Percentiles rank a stretch among this genome's conserved stretches.
These are phyloP conservation scores for Penicillium nordicum DNA, from an alignment of 2,329 filamentous ascomycete species.

Conservation along the genomic window DNA sequence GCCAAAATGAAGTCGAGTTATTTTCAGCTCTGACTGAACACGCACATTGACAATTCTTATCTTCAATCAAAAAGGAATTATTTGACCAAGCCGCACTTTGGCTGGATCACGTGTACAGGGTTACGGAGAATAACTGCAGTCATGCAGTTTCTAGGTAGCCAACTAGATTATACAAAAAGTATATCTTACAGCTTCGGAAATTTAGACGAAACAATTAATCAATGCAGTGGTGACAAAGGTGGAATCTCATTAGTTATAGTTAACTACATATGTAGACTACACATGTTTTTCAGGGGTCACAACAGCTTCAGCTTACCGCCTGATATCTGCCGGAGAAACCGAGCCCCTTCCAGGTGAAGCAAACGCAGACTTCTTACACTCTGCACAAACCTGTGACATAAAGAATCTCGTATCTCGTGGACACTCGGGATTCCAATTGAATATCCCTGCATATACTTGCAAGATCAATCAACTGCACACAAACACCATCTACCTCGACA, in stretches of 20 bases:
- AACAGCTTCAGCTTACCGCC: neutral
- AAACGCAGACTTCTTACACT: neutral
- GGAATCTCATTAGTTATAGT: too few species aligned
- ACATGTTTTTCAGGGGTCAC: neutral
- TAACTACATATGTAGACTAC: too few species aligned
- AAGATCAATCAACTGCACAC: neutral
- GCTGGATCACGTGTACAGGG: neutral
- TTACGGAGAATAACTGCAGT: constrained; percentile 1
- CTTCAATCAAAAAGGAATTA: neutral
- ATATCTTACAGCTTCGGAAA: neutral
- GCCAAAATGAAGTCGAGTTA: neutral
- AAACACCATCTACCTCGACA: neutral
- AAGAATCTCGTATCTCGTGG: neutral
- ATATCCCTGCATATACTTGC: neutral
- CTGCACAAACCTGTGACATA: neutral
- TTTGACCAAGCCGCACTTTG: neutral
- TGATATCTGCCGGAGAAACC: neutral
- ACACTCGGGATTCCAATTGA: neutral
- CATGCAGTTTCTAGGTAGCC: neutral
- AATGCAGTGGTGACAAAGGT: neutral
- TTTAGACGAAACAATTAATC: neutral
- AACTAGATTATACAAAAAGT: neutral
- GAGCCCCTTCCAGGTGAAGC: neutral
- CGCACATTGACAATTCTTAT: neutral
- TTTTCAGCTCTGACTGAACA: neutral